Evolutionary conservation across 2,329 filamentous ascomycete species (phyloP).

Genomic region (Xylariales sp.): DNA sequence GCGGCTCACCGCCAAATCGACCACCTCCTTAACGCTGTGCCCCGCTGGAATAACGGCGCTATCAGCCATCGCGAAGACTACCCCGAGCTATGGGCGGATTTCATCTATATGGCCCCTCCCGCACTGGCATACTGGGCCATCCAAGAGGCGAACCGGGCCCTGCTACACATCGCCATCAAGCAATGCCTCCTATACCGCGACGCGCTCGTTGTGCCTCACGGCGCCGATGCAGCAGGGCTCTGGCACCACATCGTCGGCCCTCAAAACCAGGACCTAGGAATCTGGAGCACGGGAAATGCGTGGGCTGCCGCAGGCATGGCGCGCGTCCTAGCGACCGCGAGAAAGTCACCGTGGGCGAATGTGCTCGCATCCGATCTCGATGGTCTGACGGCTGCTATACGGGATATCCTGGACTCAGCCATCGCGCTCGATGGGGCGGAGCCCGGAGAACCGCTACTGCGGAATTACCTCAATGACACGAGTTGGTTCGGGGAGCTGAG

Average conservation of each 20-base stretch:
- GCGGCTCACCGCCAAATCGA: slow-evolving; percentile 56
- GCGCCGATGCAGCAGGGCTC: slow-evolving; percentile 46
- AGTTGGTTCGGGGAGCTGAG: slow-evolving; percentile 60
- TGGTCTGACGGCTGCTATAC: slow-evolving; percentile 50
- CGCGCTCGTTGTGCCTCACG: slow-evolving; percentile 49
- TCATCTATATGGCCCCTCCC: slow-evolving; percentile 62
- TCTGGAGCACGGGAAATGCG: slow-evolving; percentile 62
- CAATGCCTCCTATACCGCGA: slow-evolving; percentile 57
- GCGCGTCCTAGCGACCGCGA: slow-evolving; percentile 58
- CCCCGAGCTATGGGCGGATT: slow-evolving; percentile 61
- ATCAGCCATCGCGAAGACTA: slow-evolving; percentile 59
- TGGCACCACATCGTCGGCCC: slow-evolving; percentile 61
- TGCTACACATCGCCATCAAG: slow-evolving; percentile 52
- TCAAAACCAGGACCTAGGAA: slow-evolving; percentile 51
- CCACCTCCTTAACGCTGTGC: slow-evolving; percentile 54
- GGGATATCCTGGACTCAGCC: slow-evolving; percentile 47
- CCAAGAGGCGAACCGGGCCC: slow-evolving; percentile 49
- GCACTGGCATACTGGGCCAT: slow-evolving; percentile 60
- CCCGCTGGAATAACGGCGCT: slow-evolving; percentile 58
- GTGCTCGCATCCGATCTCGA: slow-evolving; percentile 50
- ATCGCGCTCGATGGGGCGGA: slow-evolving; percentile 47
- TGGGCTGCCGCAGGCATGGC: slow-evolving; percentile 61
- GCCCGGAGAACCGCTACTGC: slow-evolving; percentile 51
- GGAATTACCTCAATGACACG: slow-evolving; percentile 59
- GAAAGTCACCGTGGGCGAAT: slow-evolving; percentile 47